These are phyloP conservation scores for Colletotrichum orbiculare DNA, from an alignment of 2,329 filamentous ascomycete genomes.

Conservation along the genomic window DNA sequence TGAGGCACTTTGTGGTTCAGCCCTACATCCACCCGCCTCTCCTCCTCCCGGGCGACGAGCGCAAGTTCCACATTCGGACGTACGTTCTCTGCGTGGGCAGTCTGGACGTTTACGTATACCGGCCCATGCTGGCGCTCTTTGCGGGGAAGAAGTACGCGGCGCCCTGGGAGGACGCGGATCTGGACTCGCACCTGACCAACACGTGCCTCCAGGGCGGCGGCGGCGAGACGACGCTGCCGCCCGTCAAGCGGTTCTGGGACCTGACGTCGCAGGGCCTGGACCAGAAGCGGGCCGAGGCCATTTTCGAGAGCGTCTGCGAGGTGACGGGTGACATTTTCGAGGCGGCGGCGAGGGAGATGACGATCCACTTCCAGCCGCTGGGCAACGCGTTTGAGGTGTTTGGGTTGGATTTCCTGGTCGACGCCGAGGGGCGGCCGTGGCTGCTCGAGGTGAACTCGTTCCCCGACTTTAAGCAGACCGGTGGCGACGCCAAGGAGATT, in stretches of 20 bases:
- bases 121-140: conserved; percentile 92
- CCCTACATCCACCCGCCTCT: conserved; percentile 93
- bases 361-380: conserved; percentile 90
- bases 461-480: conserved; percentile 95
- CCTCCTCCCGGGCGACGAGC: conserved; percentile 71
- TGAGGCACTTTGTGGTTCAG: conserved; percentile 95
- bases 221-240: conserved; percentile 56
- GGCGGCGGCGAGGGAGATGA: conserved; percentile 85
- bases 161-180: conserved; percentile 65
- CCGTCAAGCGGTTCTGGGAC: conserved; percentile 82
- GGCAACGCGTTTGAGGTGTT: conserved; percentile 92
- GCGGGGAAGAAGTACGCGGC: conserved; percentile 78
- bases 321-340: conserved; percentile 85
- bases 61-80: conserved; percentile 95
- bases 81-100: conserved; percentile 88
- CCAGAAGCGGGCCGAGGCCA: conserved; percentile 62
- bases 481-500: conserved; percentile 75
- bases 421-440: conserved; percentile 72
- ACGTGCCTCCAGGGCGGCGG: conserved; percentile 85
- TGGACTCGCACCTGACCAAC: conserved; percentile 89
- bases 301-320: conserved; percentile 79
- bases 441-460: conserved; percentile 95
- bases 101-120: conserved; percentile 87
- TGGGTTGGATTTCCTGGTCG: conserved; percentile 90
- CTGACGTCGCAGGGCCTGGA: conserved; percentile 52